Evolutionary conservation across 2,329 filamentous ascomycete genomes (phyloP), one percentile per base, ranked within the genome.

Genomic region (Scopulariopsis brevicaulis): DNA sequence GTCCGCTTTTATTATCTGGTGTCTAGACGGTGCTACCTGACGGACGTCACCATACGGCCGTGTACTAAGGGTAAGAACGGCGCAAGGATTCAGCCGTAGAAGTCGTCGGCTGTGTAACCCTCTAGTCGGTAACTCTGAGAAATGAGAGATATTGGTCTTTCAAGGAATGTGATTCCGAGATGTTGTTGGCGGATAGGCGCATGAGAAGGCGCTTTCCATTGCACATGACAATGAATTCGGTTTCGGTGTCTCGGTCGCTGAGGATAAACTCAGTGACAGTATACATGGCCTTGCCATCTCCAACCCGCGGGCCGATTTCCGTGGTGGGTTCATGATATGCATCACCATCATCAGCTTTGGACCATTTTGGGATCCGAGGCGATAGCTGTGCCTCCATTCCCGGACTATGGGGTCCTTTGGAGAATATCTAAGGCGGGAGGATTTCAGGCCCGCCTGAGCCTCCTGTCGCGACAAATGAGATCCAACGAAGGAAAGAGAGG

Each of bases 131-230:
- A 4, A 65, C 65, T 20, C 60, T 40, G 3, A 67, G 40, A 53
- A 63, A 65, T 40, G 64, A 65, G 7, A 63, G 58, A 54, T 65
- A 66, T 43, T 59, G 55, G 37, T 63, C 58, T 55, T 58, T 60
- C 35, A 65, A 46, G 0, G 50, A 1, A 32, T 62, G 54, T 15
- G 63, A 65, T 25, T 58, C 57, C 5, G 60, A 58, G 25, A 67
- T 65, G 53, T 63, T 60, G 0, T 63, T 57, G 8, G 48, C 60
- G 28, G 56, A 59, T n/a, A 64, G 37, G n/a, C 43, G 52, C 28
- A 65, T 58, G 43, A 62, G 32, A 34, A 65, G 58, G 25, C 60
- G 62, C 24, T 55, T 58, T 20, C 56, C 54, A 46, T 61, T 60
- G 55, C 63, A 65, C 58, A 62, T 60, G 11, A 62, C 56, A 8